These are phyloP conservation scores for Ramaria rubella DNA, from an alignment of 768 basidiomycete genomes.

Conservation along the genomic window DNA sequence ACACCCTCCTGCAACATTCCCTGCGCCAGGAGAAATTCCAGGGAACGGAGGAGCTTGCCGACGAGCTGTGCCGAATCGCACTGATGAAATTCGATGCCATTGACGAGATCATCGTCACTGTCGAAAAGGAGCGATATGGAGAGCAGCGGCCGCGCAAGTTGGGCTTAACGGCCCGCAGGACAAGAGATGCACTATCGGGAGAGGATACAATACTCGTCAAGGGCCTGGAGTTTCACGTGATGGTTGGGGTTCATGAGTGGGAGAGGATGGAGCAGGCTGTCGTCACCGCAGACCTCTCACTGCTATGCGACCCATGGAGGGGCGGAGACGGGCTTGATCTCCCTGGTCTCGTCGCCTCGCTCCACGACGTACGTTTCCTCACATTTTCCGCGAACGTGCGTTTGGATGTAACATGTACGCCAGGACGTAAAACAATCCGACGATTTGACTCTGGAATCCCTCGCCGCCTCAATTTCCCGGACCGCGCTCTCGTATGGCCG, in stretches of 20 bases:
- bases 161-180: not conserved
- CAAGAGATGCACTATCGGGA: not conserved
- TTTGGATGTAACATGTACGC: not conserved
- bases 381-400: not conserved
- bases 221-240: not conserved
- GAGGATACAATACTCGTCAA: not conserved
- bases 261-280: not conserved
- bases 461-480: not conserved
- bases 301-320: not conserved
- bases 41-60: not conserved
- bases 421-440: not conserved
- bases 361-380: not conserved
- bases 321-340: not conserved
- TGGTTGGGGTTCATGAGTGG: not conserved
- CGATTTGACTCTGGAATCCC: not conserved
- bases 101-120: not conserved
- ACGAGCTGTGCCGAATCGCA: not conserved
- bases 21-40: not conserved
- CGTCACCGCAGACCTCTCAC: not conserved
- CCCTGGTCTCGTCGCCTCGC: not conserved
- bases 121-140: not conserved
- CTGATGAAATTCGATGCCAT: not conserved
- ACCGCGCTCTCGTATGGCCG: not conserved
- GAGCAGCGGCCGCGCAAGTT: not conserved
- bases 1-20: not conserved